Evolutionary conservation across 1,139 yeast species (phyloP), one percentile per base, ranked within the genome.

Genomic region (Meyerozyma carpophila): DNA sequence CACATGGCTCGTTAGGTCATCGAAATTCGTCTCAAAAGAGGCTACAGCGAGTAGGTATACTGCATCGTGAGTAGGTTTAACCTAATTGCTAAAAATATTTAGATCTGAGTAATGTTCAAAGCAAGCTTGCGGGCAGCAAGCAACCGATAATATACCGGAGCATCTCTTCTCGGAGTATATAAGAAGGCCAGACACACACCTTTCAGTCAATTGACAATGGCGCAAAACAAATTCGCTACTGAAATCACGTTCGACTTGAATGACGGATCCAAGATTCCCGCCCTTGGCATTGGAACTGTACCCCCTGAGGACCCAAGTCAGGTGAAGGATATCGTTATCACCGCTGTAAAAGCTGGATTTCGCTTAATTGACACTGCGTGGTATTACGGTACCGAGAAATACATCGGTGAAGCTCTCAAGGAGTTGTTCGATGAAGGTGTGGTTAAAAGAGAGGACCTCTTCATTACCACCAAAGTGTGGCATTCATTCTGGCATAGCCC

Each of bases 391-490:
- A 66, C 75, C 6, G 83, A 78, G 51, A 63, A 66, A 43, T 68
- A 60, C 44, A 61, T 79, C 36, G 83, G 83, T 3, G 64, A 72
- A 50, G 82, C 79, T 1, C 56, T 79, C 43, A 65, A 71, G 50
- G 76, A 75, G 49, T 58, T 73, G 42, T 66, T 78, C 48, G 72
- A 62, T 3, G 73, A 69, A 44, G 81, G 79, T 0, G 64, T 64
- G 10, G 65, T 75, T 20, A 77, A 69, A 48, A 69, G 86, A 48
- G 81, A 78, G 48, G 85, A 80, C 36, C 46, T 81, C 9, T 80
- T 79, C 54, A 68, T 81, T 50, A 81, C 85, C 5, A 75, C 84
- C 5, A 81, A 81, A 55, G 82, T 80, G 5, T 80, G 85, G 84
- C 65, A 73, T 4, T 65, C 72, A 10, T 63, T 54, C 43, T 62